phyloP scores from a whole-genome alignment of 768 basidiomycete genomes.

The Hypholoma fasciculare region DNA sequence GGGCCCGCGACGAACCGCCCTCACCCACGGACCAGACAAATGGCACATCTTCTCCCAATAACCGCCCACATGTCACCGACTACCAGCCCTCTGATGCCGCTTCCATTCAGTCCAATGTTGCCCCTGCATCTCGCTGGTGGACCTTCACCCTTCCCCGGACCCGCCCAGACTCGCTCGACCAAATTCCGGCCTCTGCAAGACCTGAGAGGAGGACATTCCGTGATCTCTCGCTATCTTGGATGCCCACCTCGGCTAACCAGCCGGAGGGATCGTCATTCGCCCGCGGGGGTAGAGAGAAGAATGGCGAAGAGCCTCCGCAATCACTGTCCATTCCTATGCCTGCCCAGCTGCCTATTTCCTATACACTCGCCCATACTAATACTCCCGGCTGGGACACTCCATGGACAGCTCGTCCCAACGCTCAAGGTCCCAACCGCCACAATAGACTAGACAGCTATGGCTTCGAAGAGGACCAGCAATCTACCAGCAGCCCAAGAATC shows the following conservation, averaged over 20 bases:
- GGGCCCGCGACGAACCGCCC: slow-evolving; percentile 83
- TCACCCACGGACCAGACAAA: slow-evolving; percentile 55
- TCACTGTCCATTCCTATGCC: slow-evolving; percentile 34
- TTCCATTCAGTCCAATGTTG: slow-evolving; percentile 50
- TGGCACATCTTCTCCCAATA: slow-evolving; percentile 14
- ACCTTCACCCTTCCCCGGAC: slow-evolving; percentile 65
- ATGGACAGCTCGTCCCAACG: slow-evolving; percentile 52
- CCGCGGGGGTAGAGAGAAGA: slow-evolving; percentile 34
- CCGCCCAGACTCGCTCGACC: slow-evolving; percentile 22
- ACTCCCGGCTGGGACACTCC: slow-evolving; percentile 72
- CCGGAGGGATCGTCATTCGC: slow-evolving; percentile 34
- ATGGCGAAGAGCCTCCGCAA: slow-evolving; percentile 8
- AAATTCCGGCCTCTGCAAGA: slow-evolving; percentile 21
- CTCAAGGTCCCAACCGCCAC: slow-evolving; percentile 35
- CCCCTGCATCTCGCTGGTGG: slow-evolving; percentile 67
- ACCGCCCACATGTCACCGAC: slow-evolving; percentile 32
- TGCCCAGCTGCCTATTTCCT: slow-evolving; percentile 38
- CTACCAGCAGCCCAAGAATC: slow-evolving; percentile 24
- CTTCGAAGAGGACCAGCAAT: slow-evolving; percentile 26
- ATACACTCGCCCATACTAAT: slow-evolving; percentile 53
- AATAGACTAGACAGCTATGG: slow-evolving; percentile 28
- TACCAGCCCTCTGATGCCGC: slow-evolving; percentile 51
- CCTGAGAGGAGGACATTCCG: slow-evolving; percentile 37
- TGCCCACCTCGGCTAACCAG: slow-evolving; percentile 38
- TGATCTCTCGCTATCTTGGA: slow-evolving; percentile 54